Evolutionary conservation across 305 asterid genomes (phyloP).

Genomic region (Fraxinus platypoda): DNA sequence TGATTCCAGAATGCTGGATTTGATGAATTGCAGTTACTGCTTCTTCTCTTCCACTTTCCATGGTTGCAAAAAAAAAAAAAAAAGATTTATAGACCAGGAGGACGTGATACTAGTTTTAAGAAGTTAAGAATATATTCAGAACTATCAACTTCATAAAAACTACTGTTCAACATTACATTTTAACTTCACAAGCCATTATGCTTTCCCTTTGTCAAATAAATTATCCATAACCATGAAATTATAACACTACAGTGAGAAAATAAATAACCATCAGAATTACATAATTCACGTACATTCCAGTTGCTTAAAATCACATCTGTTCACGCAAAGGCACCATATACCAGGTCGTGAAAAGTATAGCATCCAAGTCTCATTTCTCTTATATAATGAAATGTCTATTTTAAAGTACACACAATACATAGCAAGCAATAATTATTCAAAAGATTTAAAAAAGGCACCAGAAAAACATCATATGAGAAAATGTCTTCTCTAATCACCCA

Average conservation of each 20-base stretch:
- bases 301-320: neutral
- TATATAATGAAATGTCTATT: neutral
- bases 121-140: neutral
- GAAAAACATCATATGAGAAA: neutral
- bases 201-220: neutral
- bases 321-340: neutral
- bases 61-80: constrained; percentile 43
- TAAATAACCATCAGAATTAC: neutral
- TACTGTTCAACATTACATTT: neutral
- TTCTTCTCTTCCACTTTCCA: constrained; percentile 72
- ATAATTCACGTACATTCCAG: neutral
- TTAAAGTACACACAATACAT: neutral
- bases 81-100: neutral
- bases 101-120: neutral
- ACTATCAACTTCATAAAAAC: neutral
- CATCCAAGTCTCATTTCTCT: neutral
- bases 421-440: neutral
- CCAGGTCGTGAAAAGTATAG: neutral
- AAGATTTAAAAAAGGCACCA: neutral
- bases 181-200: neutral
- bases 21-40: constrained; percentile 26
- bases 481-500: neutral
- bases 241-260: neutral
- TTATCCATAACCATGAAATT: neutral
- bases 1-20: neutral